Base-by-base conservation (phyloP, 495 filamentous ascomycete genomes). In the Aspergillus affinis region DNA sequence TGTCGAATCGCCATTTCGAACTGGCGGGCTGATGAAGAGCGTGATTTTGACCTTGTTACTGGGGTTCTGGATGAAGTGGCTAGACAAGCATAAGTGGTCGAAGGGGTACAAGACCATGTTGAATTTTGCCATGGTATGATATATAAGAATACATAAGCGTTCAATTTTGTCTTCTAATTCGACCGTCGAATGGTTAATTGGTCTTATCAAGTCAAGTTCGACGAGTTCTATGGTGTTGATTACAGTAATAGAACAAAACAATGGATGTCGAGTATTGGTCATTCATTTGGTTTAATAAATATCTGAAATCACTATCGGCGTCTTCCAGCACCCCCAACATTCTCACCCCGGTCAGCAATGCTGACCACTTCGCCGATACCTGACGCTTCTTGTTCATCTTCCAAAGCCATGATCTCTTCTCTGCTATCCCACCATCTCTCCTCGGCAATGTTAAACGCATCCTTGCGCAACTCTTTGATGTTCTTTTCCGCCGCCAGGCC, bases 401-500 rank as follows among this genome's bases (percentile, higher is more conserved):
- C 94, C 62, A 97, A 78, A 8, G 87, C 90, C 59, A 86, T 89
- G 61, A 98, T 90, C 75, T 98, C 94, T 74, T 98, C 94, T 65
- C 94, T 81, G 70, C 90, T 93, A 78, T 97, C 94, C 94, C 94
- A 98, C 94, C 94, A 98, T 69, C 93, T 96, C 72, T 91, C 90
- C 76, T 98, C 94, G 47, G 91, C 91, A 58, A 88, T 79, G 63
- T 90, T 86, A 69, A 97, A 98, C 3, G 93, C 94, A 51, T 83
- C 85, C 61, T 92, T 89, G 66, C 93, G 90, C 59, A 97, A 81
- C 77, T 97, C 94, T 78, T 98, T 98, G 63, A 96, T 78, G 5
- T 84, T 82, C 72, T 90, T 89, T 45, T 75, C 75, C 2, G 69
- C 61, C 8, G 66, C 67, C 51, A 81, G 72, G 10, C 79, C 82